Conservation (phyloP, 345 rosid genomes). For the Rhodamnia rubescens region DNA sequence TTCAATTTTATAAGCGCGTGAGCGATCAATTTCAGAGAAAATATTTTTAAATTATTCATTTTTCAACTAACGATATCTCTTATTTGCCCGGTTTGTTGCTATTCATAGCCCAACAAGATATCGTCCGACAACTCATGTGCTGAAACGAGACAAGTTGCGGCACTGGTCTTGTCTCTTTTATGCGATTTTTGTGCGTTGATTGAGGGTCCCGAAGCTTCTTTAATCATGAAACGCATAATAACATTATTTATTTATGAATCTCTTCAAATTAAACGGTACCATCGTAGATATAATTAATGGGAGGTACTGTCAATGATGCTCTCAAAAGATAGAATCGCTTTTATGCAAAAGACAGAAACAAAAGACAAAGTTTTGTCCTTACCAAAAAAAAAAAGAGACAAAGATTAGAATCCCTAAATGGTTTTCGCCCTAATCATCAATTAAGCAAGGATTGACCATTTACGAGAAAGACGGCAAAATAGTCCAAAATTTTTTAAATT, state of each 20-base stretch:
- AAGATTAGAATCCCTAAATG: neutral
- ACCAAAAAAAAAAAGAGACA: too few species aligned
- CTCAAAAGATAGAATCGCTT: neutral
- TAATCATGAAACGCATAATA: accelerated
- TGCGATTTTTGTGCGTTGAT: neutral
- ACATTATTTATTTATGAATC: neutral
- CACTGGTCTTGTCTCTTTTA: neutral
- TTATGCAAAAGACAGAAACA: neutral
- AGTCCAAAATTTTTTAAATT: too few species aligned
- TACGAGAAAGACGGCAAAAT: neutral
- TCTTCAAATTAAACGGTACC: neutral
- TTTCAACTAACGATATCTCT: neutral
- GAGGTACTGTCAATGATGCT: neutral
- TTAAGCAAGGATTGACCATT: neutral
- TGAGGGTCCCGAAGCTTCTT: neutral
- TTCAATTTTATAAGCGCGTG: neutral
- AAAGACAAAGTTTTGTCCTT: neutral
- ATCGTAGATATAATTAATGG: neutral
- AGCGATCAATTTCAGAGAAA: neutral
- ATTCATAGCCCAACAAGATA: neutral
- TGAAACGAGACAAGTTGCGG: neutral
- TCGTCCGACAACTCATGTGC: too few species aligned
- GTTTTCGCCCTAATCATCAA: neutral
- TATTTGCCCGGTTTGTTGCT: neutral
- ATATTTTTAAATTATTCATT: neutral